Conservation (phyloP, 768 basidiomycete species). For the Scleroderma bovista region DNA sequence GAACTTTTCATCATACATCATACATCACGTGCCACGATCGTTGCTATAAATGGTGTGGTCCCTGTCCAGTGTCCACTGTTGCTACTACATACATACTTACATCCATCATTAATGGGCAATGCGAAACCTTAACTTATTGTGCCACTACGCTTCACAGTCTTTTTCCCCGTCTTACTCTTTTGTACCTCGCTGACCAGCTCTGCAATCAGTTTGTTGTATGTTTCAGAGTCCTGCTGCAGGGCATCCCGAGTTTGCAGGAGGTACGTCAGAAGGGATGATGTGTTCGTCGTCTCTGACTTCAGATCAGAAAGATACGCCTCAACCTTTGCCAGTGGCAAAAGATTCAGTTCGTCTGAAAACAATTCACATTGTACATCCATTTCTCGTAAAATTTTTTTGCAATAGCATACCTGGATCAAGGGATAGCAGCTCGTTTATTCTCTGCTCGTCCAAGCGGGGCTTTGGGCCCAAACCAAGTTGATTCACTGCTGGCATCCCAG, state of each 20-base stretch:
- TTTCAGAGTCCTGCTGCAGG: slow-evolving; percentile 82
- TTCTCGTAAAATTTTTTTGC: neutral
- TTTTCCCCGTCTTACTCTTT: slow-evolving; percentile 68
- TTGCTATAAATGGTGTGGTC: too few species aligned
- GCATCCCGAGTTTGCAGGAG: slow-evolving; percentile 77
- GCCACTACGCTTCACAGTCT: slow-evolving; percentile 44
- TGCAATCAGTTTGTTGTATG: slow-evolving; percentile 85
- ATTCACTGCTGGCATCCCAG: slow-evolving; percentile 24
- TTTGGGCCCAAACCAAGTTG: slow-evolving; percentile 64
- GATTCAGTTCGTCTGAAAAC: slow-evolving; percentile 57
- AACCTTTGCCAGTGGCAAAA: slow-evolving; percentile 64
- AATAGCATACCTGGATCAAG: slow-evolving; percentile 57
- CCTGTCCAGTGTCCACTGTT: neutral
- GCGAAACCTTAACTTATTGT: slow-evolving; percentile 31
- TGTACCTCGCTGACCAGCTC: slow-evolving; percentile 91
- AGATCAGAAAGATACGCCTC: slow-evolving; percentile 66
- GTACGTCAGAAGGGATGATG: slow-evolving; percentile 74
- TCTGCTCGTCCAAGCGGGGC: slow-evolving; percentile 65
- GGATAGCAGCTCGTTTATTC: slow-evolving; percentile 60
- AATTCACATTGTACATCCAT: slow-evolving; percentile 4
- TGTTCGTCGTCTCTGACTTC: slow-evolving; percentile 64
- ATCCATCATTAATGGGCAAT: too few species aligned
- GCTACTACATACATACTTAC: too few species aligned
- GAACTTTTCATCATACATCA: slow-evolving; percentile 13
- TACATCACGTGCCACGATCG: slow-evolving; percentile 7